Evolutionary conservation across 306 rosid species (phyloP), one percentile per base, ranked within the genome.

Genomic region (Senna siamea): DNA sequence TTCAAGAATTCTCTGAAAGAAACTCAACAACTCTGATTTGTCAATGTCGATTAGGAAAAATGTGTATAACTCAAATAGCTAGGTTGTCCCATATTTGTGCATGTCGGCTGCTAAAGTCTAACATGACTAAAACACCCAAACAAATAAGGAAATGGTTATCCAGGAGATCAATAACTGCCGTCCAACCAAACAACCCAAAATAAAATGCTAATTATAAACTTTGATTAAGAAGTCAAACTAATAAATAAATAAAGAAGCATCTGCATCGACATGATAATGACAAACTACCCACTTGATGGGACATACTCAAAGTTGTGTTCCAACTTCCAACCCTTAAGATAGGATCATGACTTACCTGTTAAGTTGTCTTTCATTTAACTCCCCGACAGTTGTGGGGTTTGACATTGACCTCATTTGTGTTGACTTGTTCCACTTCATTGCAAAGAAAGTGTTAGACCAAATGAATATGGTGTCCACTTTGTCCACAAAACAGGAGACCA

Each of bases 361-460:
- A 58, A 28, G 66, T 7, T 35, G 47, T n/a, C 23, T 60, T 43
- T 44, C 44, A 40, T 37, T 26, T 28, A 66, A 32, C 46, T 37
- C 53, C 56, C 48, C 38, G 30, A 43, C 22, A 41, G 66, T 30
- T 55, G 61, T 63, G 55, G 47, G 57, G 15, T 48, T 46, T 14
- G 65, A 58, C 23, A 46, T 47, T 47, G 17, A 14, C 70, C 22
- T 10, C 18, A 7, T 66, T 32, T 34, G 46, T 56, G 35, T 54
- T 55, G 64, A 47, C 30, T 73, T 66, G 69, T 30, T 38, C 69
- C 38, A 22, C 41, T 15, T 72, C 53, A 56, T 34, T 59, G 50
- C 30, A 37, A 56, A 66, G 51, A 12, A 79, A 32, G 72, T 44
- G 63, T 79, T 41, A 61, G 67, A 20, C 32, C 9, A 28, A 60